phyloP scores from a whole-genome alignment of 202 grass and related monocot genomes.

The Carex arenaria region DNA sequence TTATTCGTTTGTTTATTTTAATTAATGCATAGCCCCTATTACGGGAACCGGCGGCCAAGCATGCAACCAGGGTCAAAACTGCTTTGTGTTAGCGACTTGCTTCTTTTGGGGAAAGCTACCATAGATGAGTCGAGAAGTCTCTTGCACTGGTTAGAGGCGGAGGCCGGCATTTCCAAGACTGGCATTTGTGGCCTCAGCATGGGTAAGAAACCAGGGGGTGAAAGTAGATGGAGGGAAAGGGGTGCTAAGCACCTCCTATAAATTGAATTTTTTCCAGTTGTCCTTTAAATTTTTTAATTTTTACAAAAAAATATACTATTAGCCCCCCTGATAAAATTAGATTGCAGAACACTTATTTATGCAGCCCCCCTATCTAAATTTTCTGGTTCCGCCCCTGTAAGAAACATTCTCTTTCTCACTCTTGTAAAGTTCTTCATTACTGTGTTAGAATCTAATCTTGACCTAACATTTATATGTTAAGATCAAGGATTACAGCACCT shows the following conservation, averaged over 20 bases:
- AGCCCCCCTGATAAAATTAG: no score
- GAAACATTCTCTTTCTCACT: not conserved
- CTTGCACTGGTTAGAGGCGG: conserved; percentile 78
- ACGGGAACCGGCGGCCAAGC: conserved; percentile 75
- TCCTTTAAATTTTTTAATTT: no score
- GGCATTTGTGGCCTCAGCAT: conserved; percentile 97
- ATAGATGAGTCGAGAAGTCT: conserved; percentile 94
- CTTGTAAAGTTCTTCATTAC: not conserved
- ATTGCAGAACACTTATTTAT: no score
- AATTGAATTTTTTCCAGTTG: no score
- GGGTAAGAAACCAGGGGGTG: conserved; percentile 38
- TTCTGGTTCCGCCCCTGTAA: conserved; percentile 13
- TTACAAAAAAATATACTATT: no score
- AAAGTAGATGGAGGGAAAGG: no score
- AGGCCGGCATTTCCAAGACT: conserved; percentile 83
- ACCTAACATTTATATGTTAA: not conserved
- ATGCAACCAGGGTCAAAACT: conserved; percentile 81
- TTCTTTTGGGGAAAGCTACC: conserved; percentile 90
- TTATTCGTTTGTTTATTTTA: not conserved
- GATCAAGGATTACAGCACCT: not conserved
- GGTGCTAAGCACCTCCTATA: no score
- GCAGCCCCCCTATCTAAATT: no score
- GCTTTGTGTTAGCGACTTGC: conserved; percentile 81
- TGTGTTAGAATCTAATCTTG: not conserved
- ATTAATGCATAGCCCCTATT: conserved; percentile 65